Evolutionary conservation across 2,329 filamentous ascomycete genomes (phyloP).

Genomic region (Aspergillus awamori): DNA sequence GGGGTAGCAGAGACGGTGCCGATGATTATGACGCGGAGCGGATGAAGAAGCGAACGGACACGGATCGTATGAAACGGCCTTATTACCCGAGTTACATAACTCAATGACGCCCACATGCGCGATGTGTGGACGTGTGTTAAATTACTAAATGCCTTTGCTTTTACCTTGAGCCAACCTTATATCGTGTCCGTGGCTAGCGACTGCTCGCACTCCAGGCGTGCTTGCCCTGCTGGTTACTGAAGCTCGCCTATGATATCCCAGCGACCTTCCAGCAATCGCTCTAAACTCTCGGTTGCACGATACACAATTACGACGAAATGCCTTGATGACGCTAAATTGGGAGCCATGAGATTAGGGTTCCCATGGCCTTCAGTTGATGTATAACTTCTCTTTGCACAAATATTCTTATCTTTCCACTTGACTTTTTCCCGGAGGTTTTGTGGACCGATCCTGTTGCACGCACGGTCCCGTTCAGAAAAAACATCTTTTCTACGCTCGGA

Average conservation of each 20-base stretch:
- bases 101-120: slow-evolving; percentile 24
- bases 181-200: background rate
- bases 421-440: background rate
- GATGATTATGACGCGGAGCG: slow-evolving; percentile 78
- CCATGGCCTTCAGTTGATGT: background rate
- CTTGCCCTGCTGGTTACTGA: background rate
- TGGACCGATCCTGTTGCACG: background rate
- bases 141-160: background rate
- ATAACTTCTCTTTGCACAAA: background rate
- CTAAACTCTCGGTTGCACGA: background rate
- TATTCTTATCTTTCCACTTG: background rate
- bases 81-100: slow-evolving; percentile 37
- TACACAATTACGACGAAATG: slow-evolving; percentile 20
- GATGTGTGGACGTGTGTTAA: slow-evolving; percentile 1
- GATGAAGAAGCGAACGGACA: slow-evolving; percentile 54
- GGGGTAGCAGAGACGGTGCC: slow-evolving; percentile 91
- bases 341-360: background rate
- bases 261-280: background rate
- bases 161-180: background rate
- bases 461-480: background rate
- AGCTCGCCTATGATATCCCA: background rate
- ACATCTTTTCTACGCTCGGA: background rate
- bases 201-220: background rate
- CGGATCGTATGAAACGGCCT: slow-evolving; percentile 37
- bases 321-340: slow-evolving; percentile 13